phyloP scores from a whole-genome alignment of 1,284 basidiomycete species.

The Ganoderma boninense region DNA sequence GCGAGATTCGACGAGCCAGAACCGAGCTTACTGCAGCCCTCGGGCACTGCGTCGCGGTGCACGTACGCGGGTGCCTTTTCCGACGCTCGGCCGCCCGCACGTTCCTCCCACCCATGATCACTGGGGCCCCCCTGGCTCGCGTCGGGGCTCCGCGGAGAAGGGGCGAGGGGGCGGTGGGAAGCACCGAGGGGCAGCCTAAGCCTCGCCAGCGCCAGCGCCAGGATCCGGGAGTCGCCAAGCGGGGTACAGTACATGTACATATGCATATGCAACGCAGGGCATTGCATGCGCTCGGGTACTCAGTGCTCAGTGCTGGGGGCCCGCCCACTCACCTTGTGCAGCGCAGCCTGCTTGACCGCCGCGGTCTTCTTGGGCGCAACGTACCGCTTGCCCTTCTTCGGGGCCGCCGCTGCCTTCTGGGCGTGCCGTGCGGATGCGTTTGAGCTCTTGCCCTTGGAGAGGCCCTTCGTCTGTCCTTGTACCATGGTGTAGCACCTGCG shows the following conservation, averaged over 20 bases:
- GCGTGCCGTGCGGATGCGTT: slow-evolving; percentile 57
- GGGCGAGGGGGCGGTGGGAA: slow-evolving; percentile 1
- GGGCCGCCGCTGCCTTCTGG: slow-evolving; percentile 66
- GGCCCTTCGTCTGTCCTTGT: slow-evolving; percentile 75
- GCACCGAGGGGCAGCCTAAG: slow-evolving; percentile 6
- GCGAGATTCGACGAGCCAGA: neutral
- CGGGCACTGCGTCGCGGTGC: neutral
- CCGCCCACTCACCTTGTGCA: slow-evolving; percentile 64
- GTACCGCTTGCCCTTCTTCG: slow-evolving; percentile 77
- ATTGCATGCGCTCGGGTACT: no score
- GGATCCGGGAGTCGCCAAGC: neutral
- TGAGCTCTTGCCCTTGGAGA: slow-evolving; percentile 57
- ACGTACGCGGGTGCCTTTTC: neutral
- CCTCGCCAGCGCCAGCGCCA: neutral
- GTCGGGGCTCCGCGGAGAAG: slow-evolving; percentile 9
- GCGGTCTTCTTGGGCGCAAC: slow-evolving; percentile 78
- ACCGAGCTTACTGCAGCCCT: neutral
- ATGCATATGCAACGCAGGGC: neutral
- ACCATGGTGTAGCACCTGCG: slow-evolving; percentile 44
- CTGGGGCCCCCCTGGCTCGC: neutral
- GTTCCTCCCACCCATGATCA: neutral
- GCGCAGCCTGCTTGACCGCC: slow-evolving; percentile 70
- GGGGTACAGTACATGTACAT: neutral
- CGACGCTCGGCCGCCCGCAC: neutral
- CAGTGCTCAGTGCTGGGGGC: neutral